phyloP scores from a whole-genome alignment of 140 eudicot genomes.

The Stevia rebaudiana region DNA sequence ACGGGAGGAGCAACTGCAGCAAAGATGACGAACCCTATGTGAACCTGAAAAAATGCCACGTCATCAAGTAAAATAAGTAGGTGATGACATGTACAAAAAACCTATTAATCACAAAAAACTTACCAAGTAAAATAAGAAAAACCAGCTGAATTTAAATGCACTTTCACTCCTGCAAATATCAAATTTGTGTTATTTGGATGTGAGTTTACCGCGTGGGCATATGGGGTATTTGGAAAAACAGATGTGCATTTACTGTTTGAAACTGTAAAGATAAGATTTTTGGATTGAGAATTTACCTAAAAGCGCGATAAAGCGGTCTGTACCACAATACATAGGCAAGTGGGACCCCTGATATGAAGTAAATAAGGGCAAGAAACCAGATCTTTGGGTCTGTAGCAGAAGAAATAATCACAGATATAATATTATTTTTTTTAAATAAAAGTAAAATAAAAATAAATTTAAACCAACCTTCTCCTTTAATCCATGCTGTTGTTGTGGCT shows the following conservation, averaged over 20 bases:
- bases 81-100: background rate
- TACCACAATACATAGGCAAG: constrained; percentile 78
- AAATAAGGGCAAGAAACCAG: constrained; percentile 92
- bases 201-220: no score
- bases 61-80: background rate
- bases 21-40: constrained; percentile 66
- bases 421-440: background rate
- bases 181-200: background rate
- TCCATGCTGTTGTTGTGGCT: constrained; percentile 80
- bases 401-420: background rate
- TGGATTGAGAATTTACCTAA: constrained; percentile 45
- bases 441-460: background rate
- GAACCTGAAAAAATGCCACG: constrained; percentile 44
- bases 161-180: constrained; percentile 64
- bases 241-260: no score
- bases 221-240: no score
- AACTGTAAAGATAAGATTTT: no score
- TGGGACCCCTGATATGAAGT: constrained; percentile 80
- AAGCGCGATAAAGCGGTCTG: constrained; percentile 86
- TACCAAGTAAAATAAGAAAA: constrained; percentile 85
- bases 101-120: background rate
- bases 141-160: constrained; percentile 78
- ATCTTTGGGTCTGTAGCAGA: constrained; percentile 41
- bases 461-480: constrained; percentile 62
- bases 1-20: constrained; percentile 95